phyloP scores from a whole-genome alignment of 129 eudicot species.

The Daucus carota region DNA sequence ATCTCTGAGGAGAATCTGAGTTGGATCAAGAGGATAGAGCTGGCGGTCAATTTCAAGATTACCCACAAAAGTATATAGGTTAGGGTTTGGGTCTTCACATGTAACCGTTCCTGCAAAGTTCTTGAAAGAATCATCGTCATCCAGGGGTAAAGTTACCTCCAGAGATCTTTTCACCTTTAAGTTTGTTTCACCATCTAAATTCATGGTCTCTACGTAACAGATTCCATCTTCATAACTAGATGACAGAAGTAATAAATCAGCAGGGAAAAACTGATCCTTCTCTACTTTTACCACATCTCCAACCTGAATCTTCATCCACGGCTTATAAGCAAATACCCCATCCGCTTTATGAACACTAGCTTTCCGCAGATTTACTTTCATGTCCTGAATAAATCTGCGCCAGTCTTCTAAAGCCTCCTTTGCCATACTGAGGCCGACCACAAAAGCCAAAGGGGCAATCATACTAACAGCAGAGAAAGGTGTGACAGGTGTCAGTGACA shows the following conservation, averaged over 20 bases:
- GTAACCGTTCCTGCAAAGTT: constrained; percentile 39
- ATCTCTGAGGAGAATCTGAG: constrained; percentile 57
- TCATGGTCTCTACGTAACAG: constrained; percentile 71
- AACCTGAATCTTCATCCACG: constrained; percentile 53
- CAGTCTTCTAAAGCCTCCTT: constrained; percentile 70
- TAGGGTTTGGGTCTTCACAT: constrained; percentile 62
- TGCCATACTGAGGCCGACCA: constrained; percentile 61
- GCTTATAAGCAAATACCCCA: constrained; percentile 38
- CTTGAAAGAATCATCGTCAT: constrained; percentile 42
- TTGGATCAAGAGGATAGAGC: constrained; percentile 49
- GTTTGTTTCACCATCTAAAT: constrained; percentile 69
- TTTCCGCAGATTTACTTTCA: constrained; percentile 56
- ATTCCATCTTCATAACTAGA: constrained; percentile 67
- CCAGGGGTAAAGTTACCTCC: constrained; percentile 44
- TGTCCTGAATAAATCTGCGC: constrained; percentile 60
- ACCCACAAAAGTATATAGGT: constrained; percentile 55
- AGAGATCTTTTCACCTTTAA: constrained; percentile 52
- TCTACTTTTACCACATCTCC: constrained; percentile 58
- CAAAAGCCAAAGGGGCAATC: constrained; percentile 58
- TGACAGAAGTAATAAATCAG: constrained; percentile 53
- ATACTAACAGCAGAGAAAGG: constrained; percentile 53
- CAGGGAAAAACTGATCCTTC: constrained; percentile 59
- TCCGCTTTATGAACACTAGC: constrained; percentile 38
- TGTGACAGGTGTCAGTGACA: constrained; percentile 45
- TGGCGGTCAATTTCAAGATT: constrained; percentile 48